These are phyloP conservation scores for Austroboletus novae-zelandiae DNA, from an alignment of 1,284 basidiomycete species.

Conservation along the genomic window DNA sequence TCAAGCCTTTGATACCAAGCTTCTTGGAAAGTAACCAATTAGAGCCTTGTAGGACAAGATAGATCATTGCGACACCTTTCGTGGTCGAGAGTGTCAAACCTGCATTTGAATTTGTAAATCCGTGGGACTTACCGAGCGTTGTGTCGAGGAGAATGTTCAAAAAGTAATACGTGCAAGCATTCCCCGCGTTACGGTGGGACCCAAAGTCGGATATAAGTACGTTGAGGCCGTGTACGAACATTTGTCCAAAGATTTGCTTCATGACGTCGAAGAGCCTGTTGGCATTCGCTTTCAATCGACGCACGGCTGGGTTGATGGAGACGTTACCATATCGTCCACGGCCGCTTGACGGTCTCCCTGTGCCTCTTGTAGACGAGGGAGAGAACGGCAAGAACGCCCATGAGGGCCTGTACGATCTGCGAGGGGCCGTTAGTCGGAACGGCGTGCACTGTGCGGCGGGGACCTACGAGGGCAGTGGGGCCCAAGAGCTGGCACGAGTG, in stretches of 20 bases:
- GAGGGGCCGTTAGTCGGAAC: not conserved
- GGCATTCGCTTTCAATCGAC: conserved; percentile 5
- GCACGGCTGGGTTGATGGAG: not conserved
- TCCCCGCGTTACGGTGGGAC: conserved; percentile 66
- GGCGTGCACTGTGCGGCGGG: conserved; percentile 12
- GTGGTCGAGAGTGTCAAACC: conserved; percentile 7
- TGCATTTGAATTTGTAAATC: not conserved
- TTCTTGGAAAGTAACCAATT: conserved; percentile 69
- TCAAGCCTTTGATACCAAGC: conserved; percentile 71
- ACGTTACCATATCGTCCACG: conserved; percentile 88
- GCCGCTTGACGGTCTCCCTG: conserved; percentile 79
- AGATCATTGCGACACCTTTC: conserved; percentile 83
- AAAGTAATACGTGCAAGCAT: conserved; percentile 91
- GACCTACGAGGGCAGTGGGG: conserved; percentile 61
- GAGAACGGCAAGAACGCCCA: conserved; percentile 86
- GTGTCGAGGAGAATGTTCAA: conserved; percentile 95
- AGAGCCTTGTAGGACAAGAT: conserved; percentile 68
- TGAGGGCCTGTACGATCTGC: conserved; percentile 75
- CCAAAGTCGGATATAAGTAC: conserved; percentile 74
- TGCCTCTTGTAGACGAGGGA: conserved; percentile 89
- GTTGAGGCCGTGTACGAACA: conserved; percentile 87
- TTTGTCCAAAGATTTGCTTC: conserved; percentile 91
- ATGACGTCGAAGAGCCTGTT: conserved; percentile 82
- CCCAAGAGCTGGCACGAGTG: conserved; percentile 64
- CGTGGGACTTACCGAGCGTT: conserved; percentile 67